Percentiles rank a stretch among this genome's conserved stretches.
These are phyloP conservation scores for Cladosporium sp. DNA, from an alignment of 2,329 filamentous ascomycete genomes.

Conservation along the genomic window DNA sequence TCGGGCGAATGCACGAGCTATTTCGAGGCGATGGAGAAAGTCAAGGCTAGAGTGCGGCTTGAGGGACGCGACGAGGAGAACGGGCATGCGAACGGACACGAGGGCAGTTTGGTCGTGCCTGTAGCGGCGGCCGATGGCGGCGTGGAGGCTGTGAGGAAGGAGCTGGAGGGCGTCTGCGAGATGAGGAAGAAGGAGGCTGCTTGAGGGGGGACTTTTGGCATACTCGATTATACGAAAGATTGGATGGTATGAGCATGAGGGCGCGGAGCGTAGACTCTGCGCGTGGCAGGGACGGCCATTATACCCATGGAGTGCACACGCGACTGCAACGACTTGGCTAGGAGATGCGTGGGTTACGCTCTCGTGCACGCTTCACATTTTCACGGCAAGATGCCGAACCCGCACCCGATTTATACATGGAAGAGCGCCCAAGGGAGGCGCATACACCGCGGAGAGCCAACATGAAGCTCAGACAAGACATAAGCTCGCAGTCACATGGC, in stretches of 20 bases:
- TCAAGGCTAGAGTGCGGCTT: slow-evolving; percentile 43
- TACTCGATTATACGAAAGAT: not conserved
- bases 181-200: slow-evolving; percentile 39
- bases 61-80: slow-evolving; percentile 28
- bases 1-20: slow-evolving; percentile 58
- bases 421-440: not conserved
- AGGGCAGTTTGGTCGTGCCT: slow-evolving; percentile 35
- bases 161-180: slow-evolving; percentile 53
- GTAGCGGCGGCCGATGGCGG: slow-evolving; percentile 52
- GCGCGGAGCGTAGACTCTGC: not conserved
- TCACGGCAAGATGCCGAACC: too few species aligned
- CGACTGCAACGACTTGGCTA: not conserved
- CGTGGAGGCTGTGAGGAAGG: slow-evolving; percentile 52
- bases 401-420: not conserved
- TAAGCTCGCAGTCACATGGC: not conserved
- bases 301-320: not conserved
- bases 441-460: not conserved
- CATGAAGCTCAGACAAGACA: not conserved
- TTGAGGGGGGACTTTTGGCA: not conserved
- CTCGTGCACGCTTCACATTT: not conserved
- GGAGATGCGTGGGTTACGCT: not conserved
- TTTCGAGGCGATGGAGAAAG: slow-evolving; percentile 55
- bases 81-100: slow-evolving; percentile 24
- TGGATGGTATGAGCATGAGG: not conserved
- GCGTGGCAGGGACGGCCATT: not conserved